Evolutionary conservation across 2,329 filamentous ascomycete species (phyloP).

Genomic region (Escovopsis sp.): DNA sequence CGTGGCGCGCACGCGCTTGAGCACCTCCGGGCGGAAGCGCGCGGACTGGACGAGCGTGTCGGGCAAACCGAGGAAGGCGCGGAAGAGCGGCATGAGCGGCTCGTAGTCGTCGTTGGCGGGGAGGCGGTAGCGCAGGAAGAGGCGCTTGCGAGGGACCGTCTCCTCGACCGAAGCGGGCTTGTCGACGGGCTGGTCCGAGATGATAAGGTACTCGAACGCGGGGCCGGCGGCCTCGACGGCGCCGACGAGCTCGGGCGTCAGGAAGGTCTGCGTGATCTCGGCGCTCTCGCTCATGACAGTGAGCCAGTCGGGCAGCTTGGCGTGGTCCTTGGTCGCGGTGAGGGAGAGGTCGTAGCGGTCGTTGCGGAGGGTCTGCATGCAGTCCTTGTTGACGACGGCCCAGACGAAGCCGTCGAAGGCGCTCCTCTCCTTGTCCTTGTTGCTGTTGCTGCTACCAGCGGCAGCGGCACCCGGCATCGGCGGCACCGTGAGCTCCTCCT

Average conservation of each 20-base stretch:
- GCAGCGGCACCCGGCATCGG: constrained; percentile 43
- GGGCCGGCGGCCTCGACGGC: constrained; percentile 68
- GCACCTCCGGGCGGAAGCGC: constrained; percentile 81
- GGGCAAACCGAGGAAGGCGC: constrained; percentile 68
- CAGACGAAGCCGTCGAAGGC: constrained; percentile 84
- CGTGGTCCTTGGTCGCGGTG: constrained; percentile 81
- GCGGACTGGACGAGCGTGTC: constrained; percentile 62
- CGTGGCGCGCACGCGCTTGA: constrained; percentile 64
- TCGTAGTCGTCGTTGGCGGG: constrained; percentile 48
- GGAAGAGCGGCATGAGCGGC: constrained; percentile 57
- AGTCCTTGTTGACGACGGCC: constrained; percentile 87
- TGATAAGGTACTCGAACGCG: constrained; percentile 66
- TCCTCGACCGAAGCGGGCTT: constrained; percentile 78
- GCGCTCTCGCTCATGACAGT: constrained; percentile 96
- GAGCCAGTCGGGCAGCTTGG: constrained; percentile 77
- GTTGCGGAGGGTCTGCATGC: constrained; percentile 78
- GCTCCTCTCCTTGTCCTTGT: constrained; percentile 33
- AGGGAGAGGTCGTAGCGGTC: constrained; percentile 91
- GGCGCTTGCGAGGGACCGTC: constrained; percentile 67
- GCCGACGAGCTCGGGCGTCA: constrained; percentile 75
- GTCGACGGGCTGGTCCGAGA: constrained; percentile 79
- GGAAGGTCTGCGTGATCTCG: constrained; percentile 75
- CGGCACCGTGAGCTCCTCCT: constrained; percentile 65
- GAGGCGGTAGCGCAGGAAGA: constrained; percentile 63
- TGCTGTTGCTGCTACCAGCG: constrained; percentile 32